Percentiles rank a stretch among this genome's conserved stretches.
phyloP scores from a whole-genome alignment of 192 early-diverging fungal species.

The Linnemannia zychae region DNA sequence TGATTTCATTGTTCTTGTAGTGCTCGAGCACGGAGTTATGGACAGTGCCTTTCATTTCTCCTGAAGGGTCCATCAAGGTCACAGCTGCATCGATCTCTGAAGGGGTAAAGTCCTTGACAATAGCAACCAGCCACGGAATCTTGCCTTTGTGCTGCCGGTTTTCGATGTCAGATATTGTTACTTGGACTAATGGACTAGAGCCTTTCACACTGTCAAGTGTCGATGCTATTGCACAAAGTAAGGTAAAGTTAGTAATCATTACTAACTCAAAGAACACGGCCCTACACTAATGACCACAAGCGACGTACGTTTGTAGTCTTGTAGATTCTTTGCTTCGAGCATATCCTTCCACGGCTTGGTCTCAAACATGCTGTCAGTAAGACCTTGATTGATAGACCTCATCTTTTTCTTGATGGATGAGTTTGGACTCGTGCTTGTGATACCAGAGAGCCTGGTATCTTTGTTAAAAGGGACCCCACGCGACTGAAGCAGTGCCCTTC shows the following conservation, averaged over 20 bases:
- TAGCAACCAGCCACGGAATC: constrained; percentile 25
- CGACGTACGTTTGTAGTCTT: constrained; percentile 44
- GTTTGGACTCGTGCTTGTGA: constrained; percentile 8
- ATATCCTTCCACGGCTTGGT: constrained; percentile 40
- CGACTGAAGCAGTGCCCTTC: constrained; percentile 28
- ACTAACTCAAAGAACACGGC: background rate
- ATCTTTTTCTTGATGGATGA: constrained; percentile 50
- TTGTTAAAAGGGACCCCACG: constrained; percentile 23
- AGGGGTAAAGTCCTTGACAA: constrained; percentile 35
- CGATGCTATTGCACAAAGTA: constrained; percentile 23
- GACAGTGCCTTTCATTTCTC: constrained; percentile 47
- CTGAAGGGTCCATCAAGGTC: constrained; percentile 46
- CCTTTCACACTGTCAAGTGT: constrained; percentile 22
- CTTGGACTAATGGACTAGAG: constrained; percentile 2
- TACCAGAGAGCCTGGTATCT: background rate
- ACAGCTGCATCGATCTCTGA: constrained; percentile 51
- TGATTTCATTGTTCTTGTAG: constrained; percentile 54
- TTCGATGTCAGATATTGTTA: constrained; percentile 31
- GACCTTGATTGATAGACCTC: constrained; percentile 24
- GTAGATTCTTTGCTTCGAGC: constrained; percentile 15
- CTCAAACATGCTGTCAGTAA: constrained; percentile 42
- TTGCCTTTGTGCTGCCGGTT: constrained; percentile 29
- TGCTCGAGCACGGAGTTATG: constrained; percentile 40
- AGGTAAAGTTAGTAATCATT: background rate
- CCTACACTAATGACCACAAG: background rate